Conservation (phyloP, 169 alveolate genomes). For the Hepatocystis sp. region DNA sequence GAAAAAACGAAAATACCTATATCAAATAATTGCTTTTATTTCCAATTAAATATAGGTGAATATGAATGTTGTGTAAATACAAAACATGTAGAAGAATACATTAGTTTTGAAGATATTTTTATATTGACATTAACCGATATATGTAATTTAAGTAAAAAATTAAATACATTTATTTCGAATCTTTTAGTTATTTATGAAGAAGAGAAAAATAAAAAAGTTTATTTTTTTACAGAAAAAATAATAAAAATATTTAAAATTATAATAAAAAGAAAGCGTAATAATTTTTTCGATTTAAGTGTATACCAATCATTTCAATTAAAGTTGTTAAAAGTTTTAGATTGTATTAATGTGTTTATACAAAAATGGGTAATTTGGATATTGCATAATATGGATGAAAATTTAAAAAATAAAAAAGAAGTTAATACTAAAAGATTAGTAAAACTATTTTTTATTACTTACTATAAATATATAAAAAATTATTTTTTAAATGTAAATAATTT, state of each 20-base stretch:
- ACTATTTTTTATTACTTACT: slow-evolving; percentile 55
- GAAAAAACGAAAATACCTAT: no score
- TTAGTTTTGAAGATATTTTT: no score
- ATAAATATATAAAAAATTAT: slow-evolving; percentile 51
- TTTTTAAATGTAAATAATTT: slow-evolving; percentile 22
- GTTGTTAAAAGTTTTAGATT: slow-evolving; percentile 5
- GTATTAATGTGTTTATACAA: slow-evolving; percentile 22
- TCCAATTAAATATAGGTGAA: no score
- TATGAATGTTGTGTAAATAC: no score
- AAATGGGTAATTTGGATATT: slow-evolving; percentile 65
- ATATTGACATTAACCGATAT: no score
- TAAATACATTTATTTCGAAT: no score
- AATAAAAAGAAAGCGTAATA: slow-evolving; percentile 6
- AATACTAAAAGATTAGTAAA: slow-evolving; percentile 34
- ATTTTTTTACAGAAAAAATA: slow-evolving; percentile 15
- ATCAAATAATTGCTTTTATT: no score
- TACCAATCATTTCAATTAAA: slow-evolving; percentile 37
- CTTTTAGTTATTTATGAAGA: slow-evolving; percentile 37
- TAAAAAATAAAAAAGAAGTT: slow-evolving; percentile 44
- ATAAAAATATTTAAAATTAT: slow-evolving; percentile 45
- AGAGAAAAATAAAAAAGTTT: slow-evolving; percentile 51
- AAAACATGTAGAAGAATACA: no score
- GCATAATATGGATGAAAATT: slow-evolving; percentile 12
- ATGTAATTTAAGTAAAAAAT: no score
- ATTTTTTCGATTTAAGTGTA: slow-evolving; percentile 16